These are phyloP conservation scores for Penicillium alfredii DNA, from an alignment of 495 filamentous ascomycete species.

Conservation along the genomic window DNA sequence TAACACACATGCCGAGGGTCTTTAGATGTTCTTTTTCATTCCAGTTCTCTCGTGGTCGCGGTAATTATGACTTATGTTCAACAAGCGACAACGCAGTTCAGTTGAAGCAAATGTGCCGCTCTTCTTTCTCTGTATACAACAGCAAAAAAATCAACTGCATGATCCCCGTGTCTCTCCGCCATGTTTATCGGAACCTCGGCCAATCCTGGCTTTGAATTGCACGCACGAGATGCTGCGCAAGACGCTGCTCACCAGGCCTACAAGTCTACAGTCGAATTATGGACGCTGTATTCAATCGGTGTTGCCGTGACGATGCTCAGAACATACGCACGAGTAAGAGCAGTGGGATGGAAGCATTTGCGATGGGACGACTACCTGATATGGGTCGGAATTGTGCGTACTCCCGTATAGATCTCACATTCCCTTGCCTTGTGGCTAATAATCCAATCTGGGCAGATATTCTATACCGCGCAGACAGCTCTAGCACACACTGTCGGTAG, in stretches of 20 bases:
- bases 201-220: constrained; percentile 9
- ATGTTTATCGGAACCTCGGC: constrained; percentile 5
- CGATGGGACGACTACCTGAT: constrained; percentile 50
- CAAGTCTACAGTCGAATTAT: constrained; percentile 38
- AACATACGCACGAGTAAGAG: constrained; percentile 35
- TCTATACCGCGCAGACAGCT: constrained; percentile 33
- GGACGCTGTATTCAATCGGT: constrained; percentile 41
- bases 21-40: too few relatives aligned
- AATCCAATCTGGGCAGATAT: constrained; percentile 13
- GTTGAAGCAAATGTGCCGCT: too few relatives aligned
- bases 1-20: too few relatives aligned
- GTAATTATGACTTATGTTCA: too few relatives aligned
- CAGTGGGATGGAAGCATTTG: constrained; percentile 36
- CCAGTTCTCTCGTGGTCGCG: too few relatives aligned
- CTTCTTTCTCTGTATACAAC: too few relatives aligned
- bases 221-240: constrained; percentile 22
- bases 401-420: background rate
- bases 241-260: constrained; percentile 28
- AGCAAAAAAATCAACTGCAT: too few relatives aligned
- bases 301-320: constrained; percentile 39
- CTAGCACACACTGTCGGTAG: constrained; percentile 29
- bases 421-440: constrained; percentile 5
- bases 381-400: constrained; percentile 42
- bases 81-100: too few relatives aligned
- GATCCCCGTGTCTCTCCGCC: background rate